Evolutionary conservation across 768 basidiomycete species (phyloP).

Genomic region (Pleurotus ostreatus): DNA sequence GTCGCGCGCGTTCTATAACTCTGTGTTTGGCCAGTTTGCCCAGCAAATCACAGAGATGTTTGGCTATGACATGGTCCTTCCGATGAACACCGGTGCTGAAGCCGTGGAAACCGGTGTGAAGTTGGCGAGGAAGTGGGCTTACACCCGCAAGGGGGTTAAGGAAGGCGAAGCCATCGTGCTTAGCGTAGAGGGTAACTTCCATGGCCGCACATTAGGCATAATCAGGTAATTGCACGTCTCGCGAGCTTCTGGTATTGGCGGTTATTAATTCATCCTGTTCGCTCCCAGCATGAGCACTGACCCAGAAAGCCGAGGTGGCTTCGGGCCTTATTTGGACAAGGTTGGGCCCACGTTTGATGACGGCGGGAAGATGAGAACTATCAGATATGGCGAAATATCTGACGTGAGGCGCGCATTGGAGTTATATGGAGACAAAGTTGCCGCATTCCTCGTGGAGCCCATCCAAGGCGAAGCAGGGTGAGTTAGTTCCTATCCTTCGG

Average conservation of each 20-base stretch:
- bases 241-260: conserved; percentile 2
- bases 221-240: conserved; percentile 52
- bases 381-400: conserved; percentile 79
- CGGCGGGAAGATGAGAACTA: conserved; percentile 46
- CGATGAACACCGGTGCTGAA: conserved; percentile 99
- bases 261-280: conserved; percentile 10
- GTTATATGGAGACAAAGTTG: conserved; percentile 75
- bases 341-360: conserved; percentile 79
- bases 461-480: conserved; percentile 99
- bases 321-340: conserved; percentile 85
- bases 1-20: conserved; percentile 95
- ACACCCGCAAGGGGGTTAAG: conserved; percentile 77
- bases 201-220: conserved; percentile 87
- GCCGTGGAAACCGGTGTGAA: conserved; percentile 98
- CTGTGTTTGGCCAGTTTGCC: conserved; percentile 86
- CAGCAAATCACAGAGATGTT: conserved; percentile 80
- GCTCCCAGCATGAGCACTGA: conserved; percentile 84
- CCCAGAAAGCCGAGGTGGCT: conserved; percentile 80
- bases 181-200: conserved; percentile 89
- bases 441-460: conserved; percentile 94
- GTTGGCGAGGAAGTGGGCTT: conserved; percentile 96
- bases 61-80: conserved; percentile 92
- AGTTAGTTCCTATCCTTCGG: conserved; percentile 19
- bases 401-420: conserved; percentile 84
- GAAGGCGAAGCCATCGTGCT: conserved; percentile 84